Base-by-base conservation (phyloP, 108 stramenopile genomes). In the Fragilaria crotonensis region DNA sequence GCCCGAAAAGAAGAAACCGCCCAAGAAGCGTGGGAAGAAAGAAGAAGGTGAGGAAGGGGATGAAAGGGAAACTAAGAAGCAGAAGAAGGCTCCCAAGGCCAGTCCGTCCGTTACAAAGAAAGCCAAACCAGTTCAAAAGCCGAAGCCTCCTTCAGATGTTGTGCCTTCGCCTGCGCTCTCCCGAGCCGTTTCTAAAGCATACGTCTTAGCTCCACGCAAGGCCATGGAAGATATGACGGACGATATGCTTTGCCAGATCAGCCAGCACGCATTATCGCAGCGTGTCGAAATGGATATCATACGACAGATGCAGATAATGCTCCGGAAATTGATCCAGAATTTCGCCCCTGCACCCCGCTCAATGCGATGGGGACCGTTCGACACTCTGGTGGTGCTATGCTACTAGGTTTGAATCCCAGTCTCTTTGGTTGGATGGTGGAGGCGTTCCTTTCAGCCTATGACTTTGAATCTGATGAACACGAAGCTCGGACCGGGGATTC, bases 371-470 rank as follows among this genome's bases (percentile, higher is more conserved):
- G 53, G 48, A 14, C 21, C 68, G 19, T 49, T 62, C 14, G 36
- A 14, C 48, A 52, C 22, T 50, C 80, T 26, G 63, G 52, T 30
- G 36, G 68, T 31, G 85, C 85, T n/a, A 58, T 91, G 66, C 66
- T 92, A 19, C 52, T 86, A 11, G 90, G 90, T 28, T 68, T 92
- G 5, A 64, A 64, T 17, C 65, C 82, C 1, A 30, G n/a, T 31
- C 56, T 76, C 57, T 88, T 83, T 72, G 78, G 70, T 23, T 92
- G 90, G 90, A 41, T 72, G 17, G 30, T 68, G 20, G 63, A 79
- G 25, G 54, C 67, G 5, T 82, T 81, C 57, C 30, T 85, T 25
- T 56, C 59, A 4, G 57, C 54, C 1, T 74, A 67, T 46, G 60
- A 54, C n/a, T 59, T 61, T 36, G 59, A 63, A 25, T 70, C 77